These are phyloP conservation scores for Heliamphora exappendiculata DNA, from an alignment of 148 eudicot genomes.

Conservation along the genomic window DNA sequence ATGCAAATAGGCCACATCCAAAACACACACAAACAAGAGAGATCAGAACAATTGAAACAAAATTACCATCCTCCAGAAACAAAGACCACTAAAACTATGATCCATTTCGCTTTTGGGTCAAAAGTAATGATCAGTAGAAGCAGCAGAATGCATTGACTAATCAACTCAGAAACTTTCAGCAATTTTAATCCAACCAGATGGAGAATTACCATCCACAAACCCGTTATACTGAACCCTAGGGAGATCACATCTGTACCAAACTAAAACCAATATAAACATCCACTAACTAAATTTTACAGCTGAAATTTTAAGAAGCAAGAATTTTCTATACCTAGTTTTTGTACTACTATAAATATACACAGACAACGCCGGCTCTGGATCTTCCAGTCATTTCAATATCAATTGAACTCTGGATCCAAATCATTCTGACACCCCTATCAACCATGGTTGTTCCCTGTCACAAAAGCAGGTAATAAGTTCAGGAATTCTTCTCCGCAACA, in stretches of 20 bases:
- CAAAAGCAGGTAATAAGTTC: not conserved
- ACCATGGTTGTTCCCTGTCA: constrained; percentile 7
- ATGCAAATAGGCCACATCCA: not conserved
- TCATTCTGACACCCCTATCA: not conserved
- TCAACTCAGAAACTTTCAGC: not conserved
- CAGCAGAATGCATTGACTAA: not conserved
- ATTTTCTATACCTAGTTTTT: constrained; percentile 13
- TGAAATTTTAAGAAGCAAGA: not conserved
- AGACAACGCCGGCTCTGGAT: not conserved
- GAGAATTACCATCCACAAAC: not conserved
- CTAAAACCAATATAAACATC: constrained; percentile 11
- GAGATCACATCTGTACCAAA: constrained; percentile 1
- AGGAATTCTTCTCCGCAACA: not conserved
- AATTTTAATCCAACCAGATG: not conserved
- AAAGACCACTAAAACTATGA: too few relatives aligned
- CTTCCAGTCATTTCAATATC: not conserved
- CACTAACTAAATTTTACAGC: constrained; percentile 23
- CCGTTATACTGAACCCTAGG: not conserved
- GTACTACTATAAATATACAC: constrained; percentile 9
- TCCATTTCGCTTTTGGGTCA: too few relatives aligned
- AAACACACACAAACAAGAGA: not conserved
- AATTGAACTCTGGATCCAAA: not conserved
- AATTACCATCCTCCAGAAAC: not conserved
- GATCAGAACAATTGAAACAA: not conserved
- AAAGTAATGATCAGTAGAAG: not conserved